Evolutionary conservation across 2,329 filamentous ascomycete genomes (phyloP).

Genomic region (Coleophoma crateriformis): DNA sequence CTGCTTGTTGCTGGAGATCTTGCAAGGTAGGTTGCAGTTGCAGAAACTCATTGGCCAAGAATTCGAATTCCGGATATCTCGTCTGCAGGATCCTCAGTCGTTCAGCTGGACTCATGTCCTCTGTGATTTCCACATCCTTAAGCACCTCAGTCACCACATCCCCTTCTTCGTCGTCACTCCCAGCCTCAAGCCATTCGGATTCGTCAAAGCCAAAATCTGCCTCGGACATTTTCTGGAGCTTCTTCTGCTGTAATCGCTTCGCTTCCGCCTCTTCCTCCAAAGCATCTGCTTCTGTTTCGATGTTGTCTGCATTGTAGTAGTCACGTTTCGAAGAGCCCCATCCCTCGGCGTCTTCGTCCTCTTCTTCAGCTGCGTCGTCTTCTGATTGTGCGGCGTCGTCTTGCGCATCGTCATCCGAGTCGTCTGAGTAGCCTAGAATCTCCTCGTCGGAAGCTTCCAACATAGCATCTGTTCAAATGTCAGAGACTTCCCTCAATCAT

Average conservation of each 20-base stretch:
- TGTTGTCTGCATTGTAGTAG: constrained; percentile 83
- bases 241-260: constrained; percentile 82
- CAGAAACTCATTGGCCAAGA: constrained; percentile 65
- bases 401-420: constrained; percentile 32
- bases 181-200: constrained; percentile 69
- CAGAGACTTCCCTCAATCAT: too few species aligned
- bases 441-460: constrained; percentile 60
- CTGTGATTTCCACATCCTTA: constrained; percentile 74
- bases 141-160: constrained; percentile 80
- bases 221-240: constrained; percentile 80
- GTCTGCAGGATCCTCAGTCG: constrained; percentile 68
- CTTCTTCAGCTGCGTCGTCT: constrained; percentile 48
- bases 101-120: constrained; percentile 72
- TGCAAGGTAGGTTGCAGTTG: constrained; percentile 50
- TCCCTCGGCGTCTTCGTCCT: constrained; percentile 57
- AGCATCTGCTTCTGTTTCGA: constrained; percentile 63
- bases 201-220: constrained; percentile 93
- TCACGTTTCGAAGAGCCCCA: constrained; percentile 88
- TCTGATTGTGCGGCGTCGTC: constrained; percentile 33
- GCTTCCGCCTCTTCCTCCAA: constrained; percentile 91
- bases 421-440: constrained; percentile 44
- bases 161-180: constrained; percentile 40
- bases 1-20: constrained; percentile 51
- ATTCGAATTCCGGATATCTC: constrained; percentile 89
- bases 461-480: constrained; percentile 34